Base-by-base conservation (phyloP, 805 yeast species). In the Starmerella asiatica region DNA sequence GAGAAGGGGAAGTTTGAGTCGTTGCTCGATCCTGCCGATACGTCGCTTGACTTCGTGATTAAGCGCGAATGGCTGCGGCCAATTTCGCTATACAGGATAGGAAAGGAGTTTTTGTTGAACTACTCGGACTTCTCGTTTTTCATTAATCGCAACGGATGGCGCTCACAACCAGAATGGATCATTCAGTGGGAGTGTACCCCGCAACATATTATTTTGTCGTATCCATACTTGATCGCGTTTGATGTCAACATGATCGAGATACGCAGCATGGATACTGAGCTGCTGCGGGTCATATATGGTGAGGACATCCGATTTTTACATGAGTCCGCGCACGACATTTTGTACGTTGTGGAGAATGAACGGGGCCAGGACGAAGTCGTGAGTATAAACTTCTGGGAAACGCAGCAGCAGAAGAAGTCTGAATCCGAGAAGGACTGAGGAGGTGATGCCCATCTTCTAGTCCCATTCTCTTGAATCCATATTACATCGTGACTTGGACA, bases 161-260 rank as follows among this genome's bases (percentile, higher is more conserved):
- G 96, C 51, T 79, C 93, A 16, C 75, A 86, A 47, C 83, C 91
- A 32, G 88, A 83, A 37, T 86, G 94, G 86, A 79, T 86, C 48
- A 79, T 91, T 38, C 76, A 80, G 56, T 91, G 98, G 98, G 97
- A 91, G 62, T 96, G 97, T 28, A 72, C 76, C 37, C 97, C 98
- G 5, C 91, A 80, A 54, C 75, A 78, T 45, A 84, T 91, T 58
- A 93, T 96, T 15, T 68, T 91, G 34, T 84, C 93, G 71, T 88
- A 86, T 62, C 98, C 98, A 3, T 88, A 85, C 56, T 65, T 91
- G 39, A 63, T 91, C 37, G 91, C 95, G 4, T 91, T 91, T 62
- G 97, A 88, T 56, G 72, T 77, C 16, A 79, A 74, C 43, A 85
- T 91, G 52, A 83, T 91, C 57, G 98, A 91, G 62, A 80, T 91